Percentiles rank a stretch among this genome's conserved stretches.
These are phyloP conservation scores for Calonectria ilicicola DNA, from an alignment of 2,329 filamentous ascomycete species.

Conservation along the genomic window DNA sequence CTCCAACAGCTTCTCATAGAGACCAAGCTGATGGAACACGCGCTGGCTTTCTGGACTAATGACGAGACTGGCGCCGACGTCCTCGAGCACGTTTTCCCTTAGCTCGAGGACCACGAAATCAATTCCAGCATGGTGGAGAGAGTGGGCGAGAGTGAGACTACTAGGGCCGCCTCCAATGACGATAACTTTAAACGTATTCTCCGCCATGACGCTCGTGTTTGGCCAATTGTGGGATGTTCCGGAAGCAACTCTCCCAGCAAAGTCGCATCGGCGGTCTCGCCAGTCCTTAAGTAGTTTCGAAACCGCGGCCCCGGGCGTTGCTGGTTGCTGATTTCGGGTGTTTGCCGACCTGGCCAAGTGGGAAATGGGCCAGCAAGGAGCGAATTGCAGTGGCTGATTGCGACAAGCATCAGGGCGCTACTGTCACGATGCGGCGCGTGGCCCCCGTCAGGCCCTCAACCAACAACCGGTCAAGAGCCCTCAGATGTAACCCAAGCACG, in stretches of 20 bases:
- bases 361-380: background rate
- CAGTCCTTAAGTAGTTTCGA: constrained; percentile 1
- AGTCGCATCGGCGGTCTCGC: background rate
- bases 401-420: background rate
- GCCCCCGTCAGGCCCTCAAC: background rate
- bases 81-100: constrained; percentile 39
- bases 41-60: constrained; percentile 16
- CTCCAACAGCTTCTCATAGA: constrained; percentile 9
- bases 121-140: constrained; percentile 44
- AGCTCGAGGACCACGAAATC: constrained; percentile 55
- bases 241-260: background rate
- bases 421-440: background rate
- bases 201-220: background rate
- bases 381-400: background rate
- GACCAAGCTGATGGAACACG: constrained; percentile 23
- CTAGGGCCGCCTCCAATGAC: constrained; percentile 44
- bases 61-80: constrained; percentile 33
- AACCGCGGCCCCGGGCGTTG: background rate
- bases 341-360: background rate
- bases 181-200: constrained; percentile 36
- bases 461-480: background rate
- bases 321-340: background rate
- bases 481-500: background rate
- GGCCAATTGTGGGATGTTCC: background rate
- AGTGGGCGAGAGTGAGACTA: constrained; percentile 43